These are phyloP conservation scores for Cladosporium velox DNA, from an alignment of 2,329 filamentous ascomycete species.

Conservation along the genomic window DNA sequence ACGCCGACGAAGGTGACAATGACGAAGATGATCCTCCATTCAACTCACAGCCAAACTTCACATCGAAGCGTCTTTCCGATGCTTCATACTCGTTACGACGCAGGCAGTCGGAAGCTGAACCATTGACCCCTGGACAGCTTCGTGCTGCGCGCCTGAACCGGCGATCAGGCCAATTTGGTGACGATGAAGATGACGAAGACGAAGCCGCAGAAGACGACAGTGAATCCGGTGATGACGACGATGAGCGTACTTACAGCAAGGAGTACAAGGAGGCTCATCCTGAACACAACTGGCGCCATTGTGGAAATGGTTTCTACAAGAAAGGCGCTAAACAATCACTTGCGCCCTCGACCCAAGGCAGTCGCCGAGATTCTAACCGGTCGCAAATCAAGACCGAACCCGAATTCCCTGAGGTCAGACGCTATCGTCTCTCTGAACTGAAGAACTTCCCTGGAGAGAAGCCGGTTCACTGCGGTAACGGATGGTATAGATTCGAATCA, in stretches of 20 bases:
- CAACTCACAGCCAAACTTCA: constrained; percentile 2
- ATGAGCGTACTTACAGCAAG: constrained; percentile 23
- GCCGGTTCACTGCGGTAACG: constrained; percentile 31
- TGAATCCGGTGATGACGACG: constrained; percentile 14
- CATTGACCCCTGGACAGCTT: constrained; percentile 18
- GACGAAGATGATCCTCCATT: constrained; percentile 14
- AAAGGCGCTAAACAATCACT: constrained; percentile 18
- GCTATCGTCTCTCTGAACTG: constrained; percentile 23
- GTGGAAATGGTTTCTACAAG: constrained; percentile 32
- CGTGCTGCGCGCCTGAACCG: constrained; percentile 23
- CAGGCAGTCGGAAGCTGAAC: constrained; percentile 17
- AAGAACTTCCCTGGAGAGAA: constrained; percentile 25
- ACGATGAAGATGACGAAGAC: constrained; percentile 17
- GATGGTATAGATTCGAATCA: constrained; percentile 25
- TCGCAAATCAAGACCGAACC: constrained; percentile 2
- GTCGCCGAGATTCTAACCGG: constrained; percentile 14
- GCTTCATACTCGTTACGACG: constrained; percentile 18
- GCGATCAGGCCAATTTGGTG: constrained; percentile 18
- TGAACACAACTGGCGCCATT: constrained; percentile 26
- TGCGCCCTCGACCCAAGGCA: not conserved
- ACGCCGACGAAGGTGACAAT: constrained; percentile 3
- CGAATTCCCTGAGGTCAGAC: not conserved
- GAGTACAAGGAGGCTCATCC: constrained; percentile 26
- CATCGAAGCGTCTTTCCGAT: constrained; percentile 11
- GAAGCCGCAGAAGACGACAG: constrained; percentile 17